These are phyloP conservation scores for Penicillium corylophilum DNA, from an alignment of 2,329 filamentous ascomycete species.

Conservation along the genomic window DNA sequence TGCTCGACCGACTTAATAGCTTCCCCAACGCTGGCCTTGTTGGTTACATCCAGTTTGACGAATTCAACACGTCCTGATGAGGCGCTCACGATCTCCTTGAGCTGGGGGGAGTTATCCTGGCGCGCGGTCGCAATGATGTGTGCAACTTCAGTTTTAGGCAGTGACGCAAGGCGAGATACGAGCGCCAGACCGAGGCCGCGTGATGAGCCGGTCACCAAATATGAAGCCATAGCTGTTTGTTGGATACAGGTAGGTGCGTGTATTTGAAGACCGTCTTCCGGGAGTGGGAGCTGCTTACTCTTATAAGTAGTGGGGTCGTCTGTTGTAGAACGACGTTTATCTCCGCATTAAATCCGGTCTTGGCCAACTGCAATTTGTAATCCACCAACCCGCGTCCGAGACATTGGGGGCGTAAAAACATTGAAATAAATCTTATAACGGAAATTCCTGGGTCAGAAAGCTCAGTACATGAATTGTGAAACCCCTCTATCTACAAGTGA, in stretches of 20 bases:
- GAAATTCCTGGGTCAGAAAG: no score
- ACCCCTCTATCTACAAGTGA: background rate
- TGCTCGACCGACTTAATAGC: constrained; percentile 36
- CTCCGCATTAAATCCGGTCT: background rate
- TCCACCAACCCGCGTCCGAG: background rate
- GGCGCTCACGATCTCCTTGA: constrained; percentile 36
- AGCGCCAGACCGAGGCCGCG: constrained; percentile 41
- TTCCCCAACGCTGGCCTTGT: constrained; percentile 33
- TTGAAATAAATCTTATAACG: background rate
- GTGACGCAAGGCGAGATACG: constrained; percentile 28
- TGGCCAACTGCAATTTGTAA: background rate
- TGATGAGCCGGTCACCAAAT: constrained; percentile 38
- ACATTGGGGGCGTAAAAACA: background rate
- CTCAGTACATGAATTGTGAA: no score
- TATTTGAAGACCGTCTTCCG: background rate
- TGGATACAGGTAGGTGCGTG: background rate
- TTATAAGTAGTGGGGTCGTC: background rate
- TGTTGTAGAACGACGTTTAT: background rate
- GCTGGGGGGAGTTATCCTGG: constrained; percentile 27
- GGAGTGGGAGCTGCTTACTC: background rate
- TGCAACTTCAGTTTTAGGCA: constrained; percentile 35
- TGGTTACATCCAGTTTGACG: constrained; percentile 42
- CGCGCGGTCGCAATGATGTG: constrained; percentile 46
- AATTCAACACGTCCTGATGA: constrained; percentile 38
- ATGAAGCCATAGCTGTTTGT: constrained; percentile 32